Conservation (phyloP, 179 eudicot genomes). For the Vitellaria paradoxa region DNA sequence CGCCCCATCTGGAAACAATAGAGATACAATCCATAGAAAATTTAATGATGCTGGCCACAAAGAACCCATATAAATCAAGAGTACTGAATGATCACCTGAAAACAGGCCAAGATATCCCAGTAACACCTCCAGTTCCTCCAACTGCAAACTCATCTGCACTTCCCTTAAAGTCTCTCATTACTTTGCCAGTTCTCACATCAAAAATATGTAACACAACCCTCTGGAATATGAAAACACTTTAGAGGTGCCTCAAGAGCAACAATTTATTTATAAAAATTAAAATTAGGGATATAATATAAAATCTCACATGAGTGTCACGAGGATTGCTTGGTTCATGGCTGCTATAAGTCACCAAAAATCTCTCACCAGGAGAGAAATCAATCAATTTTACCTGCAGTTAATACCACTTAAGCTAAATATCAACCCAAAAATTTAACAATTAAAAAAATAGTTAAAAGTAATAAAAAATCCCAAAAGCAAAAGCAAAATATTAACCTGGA, state of each 20-base stretch:
- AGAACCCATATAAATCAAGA: no score
- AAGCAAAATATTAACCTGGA: slow-evolving; percentile 38
- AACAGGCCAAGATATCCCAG: slow-evolving; percentile 88
- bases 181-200: slow-evolving; percentile 87
- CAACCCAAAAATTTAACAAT: neutral
- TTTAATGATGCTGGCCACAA: neutral
- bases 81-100: slow-evolving; percentile 52
- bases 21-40: neutral
- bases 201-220: slow-evolving; percentile 74
- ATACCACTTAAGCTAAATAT: slow-evolving; percentile 13
- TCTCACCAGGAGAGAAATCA: slow-evolving; percentile 95
- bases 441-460: neutral
- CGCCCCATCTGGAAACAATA: slow-evolving; percentile 66
- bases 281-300: neutral
- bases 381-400: slow-evolving; percentile 68
- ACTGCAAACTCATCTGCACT: slow-evolving; percentile 84
- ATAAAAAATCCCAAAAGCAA: neutral
- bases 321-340: slow-evolving; percentile 96
- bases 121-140: slow-evolving; percentile 84
- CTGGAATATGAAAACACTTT: slow-evolving; percentile 30
- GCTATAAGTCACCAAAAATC: slow-evolving; percentile 83
- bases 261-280: neutral
- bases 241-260: slow-evolving; percentile 12
- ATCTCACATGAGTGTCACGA: slow-evolving; percentile 76
- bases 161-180: slow-evolving; percentile 87